Evolutionary conservation across 306 rosid species (phyloP).

Genomic region (Rosa chinensis): DNA sequence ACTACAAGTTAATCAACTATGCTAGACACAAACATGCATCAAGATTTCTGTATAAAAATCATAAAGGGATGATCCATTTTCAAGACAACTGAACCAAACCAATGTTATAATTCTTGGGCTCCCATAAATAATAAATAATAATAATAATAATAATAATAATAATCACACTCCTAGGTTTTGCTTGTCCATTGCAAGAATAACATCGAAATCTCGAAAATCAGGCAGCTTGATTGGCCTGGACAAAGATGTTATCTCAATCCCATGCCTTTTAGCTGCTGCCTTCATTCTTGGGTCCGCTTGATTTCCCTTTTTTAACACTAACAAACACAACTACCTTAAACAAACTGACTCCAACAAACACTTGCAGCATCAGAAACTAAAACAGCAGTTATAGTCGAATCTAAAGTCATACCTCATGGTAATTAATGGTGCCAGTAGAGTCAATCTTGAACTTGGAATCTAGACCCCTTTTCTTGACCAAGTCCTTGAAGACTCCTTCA

Average conservation of each 20-base stretch:
- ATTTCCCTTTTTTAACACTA: slow-evolving; percentile 57
- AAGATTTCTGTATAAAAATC: background rate
- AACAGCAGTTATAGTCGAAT: background rate
- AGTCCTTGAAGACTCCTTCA: slow-evolving; percentile 84
- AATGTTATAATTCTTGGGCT: too few relatives aligned
- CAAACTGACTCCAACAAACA: too few relatives aligned
- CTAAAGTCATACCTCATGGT: slow-evolving; percentile 59
- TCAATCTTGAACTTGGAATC: slow-evolving; percentile 63
- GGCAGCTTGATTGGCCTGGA: too few relatives aligned
- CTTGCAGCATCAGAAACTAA: background rate
- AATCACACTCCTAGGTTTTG: too few relatives aligned
- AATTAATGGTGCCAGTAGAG: slow-evolving; percentile 83
- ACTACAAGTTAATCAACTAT: slow-evolving; percentile 2
- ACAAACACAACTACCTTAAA: too few relatives aligned
- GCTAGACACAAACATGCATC: background rate
- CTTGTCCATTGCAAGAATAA: too few relatives aligned
- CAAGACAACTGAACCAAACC: too few relatives aligned
- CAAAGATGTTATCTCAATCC: too few relatives aligned
- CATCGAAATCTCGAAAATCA: too few relatives aligned
- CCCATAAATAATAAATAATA: too few relatives aligned
- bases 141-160: too few relatives aligned
- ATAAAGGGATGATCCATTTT: too few relatives aligned
- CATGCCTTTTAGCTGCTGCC: slow-evolving; percentile 81
- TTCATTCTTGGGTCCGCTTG: slow-evolving; percentile 92
- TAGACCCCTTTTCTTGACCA: slow-evolving; percentile 63